Base-by-base conservation (phyloP, 441 rosid genomes). In the Jatropha multifida region DNA sequence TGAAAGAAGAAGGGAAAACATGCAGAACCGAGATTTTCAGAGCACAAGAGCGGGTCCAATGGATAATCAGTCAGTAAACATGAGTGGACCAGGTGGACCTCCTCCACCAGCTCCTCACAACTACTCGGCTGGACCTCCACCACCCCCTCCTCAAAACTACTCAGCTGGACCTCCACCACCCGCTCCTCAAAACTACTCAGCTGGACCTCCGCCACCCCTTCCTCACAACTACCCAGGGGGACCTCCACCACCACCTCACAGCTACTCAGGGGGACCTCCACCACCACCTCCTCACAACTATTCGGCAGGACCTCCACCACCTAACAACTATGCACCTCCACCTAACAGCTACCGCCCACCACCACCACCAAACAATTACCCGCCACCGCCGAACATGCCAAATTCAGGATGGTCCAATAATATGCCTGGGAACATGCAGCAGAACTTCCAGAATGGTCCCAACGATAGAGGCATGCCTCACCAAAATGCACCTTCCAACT, bases 1-100 rank as follows among this genome's bases (percentile, higher is more conserved):
- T 79, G 94, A 89, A 37, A 89, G 98, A 75, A 90, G 96, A 79
- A 90, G 95, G 83, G 98, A 93, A 74, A 92, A 90, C 81, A 77
- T 84, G 92, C 88, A 76, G 85, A 82, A 76, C 27, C 73, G 78
- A 46, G 80, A 76, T 72, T 78, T 73, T 76, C 85, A 85, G 76
- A 58, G 60, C 69, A 52, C 54, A 68, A 37, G 14, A 49, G 78
- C 82, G 15, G 71, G 81, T 37, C 75, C 76, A n/a, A 62, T 41
- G 65, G 40, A 15, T 41, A 79, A 77, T 68, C 88, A 81, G 74
- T 82, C 76, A 85, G 83, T 64, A 72, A 77, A 77, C 72, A 23
- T 61, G 20, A 65, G 74, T 1, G 58, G 69, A 37, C 74, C 72
- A 42, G 76, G 56, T 37, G 72, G 66, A 27, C 60, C 74, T 0